Conservation (phyloP, 352 stramenopile species). For the Chrysophaeum taylorii region DNA sequence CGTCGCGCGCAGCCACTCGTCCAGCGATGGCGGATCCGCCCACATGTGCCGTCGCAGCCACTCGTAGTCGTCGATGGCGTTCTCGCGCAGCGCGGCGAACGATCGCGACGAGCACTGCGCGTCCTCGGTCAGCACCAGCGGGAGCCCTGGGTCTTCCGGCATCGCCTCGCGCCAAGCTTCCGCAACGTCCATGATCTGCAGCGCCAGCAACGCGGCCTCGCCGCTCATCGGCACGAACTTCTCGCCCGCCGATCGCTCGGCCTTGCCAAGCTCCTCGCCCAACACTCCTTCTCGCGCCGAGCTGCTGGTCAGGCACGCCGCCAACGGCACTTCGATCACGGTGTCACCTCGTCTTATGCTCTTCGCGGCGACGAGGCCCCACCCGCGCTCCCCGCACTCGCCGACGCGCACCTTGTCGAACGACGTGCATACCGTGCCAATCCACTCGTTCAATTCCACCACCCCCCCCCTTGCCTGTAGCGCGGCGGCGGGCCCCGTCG, state of each 20-base stretch:
- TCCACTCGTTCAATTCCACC: no score
- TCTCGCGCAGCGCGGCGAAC: constrained; percentile 6
- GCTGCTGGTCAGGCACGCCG: not conserved
- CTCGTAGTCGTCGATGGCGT: constrained; percentile 1
- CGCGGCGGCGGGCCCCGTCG: no score
- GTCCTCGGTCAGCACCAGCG: not conserved
- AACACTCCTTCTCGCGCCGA: not conserved
- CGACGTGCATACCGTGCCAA: no score
- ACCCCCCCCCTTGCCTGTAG: no score
- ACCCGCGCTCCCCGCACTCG: not conserved
- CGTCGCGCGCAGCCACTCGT: constrained; percentile 8
- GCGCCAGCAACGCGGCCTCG: constrained; percentile 11
- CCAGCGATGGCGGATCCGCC: not conserved
- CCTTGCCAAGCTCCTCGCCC: not conserved
- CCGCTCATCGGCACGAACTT: not conserved
- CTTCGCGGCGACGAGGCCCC: not conserved
- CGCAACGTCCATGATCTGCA: not conserved
- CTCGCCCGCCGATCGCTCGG: not conserved
- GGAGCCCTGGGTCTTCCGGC: not conserved
- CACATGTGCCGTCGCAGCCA: constrained; percentile 10
- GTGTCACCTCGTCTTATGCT: not conserved
- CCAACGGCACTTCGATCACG: not conserved
- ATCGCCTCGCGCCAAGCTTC: not conserved
- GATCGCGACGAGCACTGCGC: not conserved
- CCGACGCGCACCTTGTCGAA: no score